Base-by-base conservation (phyloP, 371 early-diverging fungal species). In the Basidiobolus meristosporus region DNA sequence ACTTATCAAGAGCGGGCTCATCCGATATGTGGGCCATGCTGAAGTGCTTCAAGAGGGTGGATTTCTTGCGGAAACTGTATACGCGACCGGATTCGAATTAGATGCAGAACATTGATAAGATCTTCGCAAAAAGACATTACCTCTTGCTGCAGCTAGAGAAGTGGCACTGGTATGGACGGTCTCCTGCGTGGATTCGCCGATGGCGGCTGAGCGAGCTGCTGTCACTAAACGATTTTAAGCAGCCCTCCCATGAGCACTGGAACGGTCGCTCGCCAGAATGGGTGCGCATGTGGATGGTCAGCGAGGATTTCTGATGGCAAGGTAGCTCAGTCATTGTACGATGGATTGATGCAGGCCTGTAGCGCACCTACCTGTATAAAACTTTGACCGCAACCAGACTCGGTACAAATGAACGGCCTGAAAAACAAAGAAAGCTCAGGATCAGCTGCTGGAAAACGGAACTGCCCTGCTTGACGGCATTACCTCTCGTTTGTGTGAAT, bases 211-310 rank as follows among this genome's bases (percentile, higher is more conserved):
- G 47, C 0, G 72, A 53, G 46, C 61, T 50, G 53, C 68, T 65
- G 44, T 73, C 73, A 38, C 70, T 69, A 57, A 73, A 73, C 11
- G 70, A 48, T 46, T 68, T 68, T 15, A 57, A 53, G 42, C 73
- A 73, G 7, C 54, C 56, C 4, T 53, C 47, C 10, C 62, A 56
- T 50, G 71, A 67, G 44, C 82, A 82, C 37, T 54, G 46, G 52
- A 79, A 80, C 7, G 82, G 82, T 26, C 73, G 62, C 51, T 79
- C 83, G 26, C 82, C 83, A 4, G 83, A 70, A 54, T 82, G 83
- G 1, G 83, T 82, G 40, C 83, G 65, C 36, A 65, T 52, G 51
- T 82, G 84, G 16, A 81, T 79, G 0, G 76, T 79, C 41, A 82
- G 57, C 23, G 80, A 80, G 6, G 83, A 82, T 19, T 73, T 60